Evolutionary conservation across 2,329 filamentous ascomycete species (phyloP).

Genomic region (Conoideocrella luteorostrata): DNA sequence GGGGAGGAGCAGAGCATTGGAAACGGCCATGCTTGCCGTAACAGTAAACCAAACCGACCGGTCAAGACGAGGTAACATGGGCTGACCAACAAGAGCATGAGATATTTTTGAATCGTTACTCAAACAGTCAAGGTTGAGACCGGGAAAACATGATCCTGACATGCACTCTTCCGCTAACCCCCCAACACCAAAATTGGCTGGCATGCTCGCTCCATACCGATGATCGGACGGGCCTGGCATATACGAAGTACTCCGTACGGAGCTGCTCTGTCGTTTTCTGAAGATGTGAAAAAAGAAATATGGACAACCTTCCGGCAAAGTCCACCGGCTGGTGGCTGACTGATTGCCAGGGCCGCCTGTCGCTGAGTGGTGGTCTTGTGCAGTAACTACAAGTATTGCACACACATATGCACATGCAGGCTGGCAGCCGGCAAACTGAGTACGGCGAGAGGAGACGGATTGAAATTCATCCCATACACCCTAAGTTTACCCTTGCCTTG

Average conservation of each 20-base stretch:
- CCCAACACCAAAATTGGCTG: conserved; percentile 1
- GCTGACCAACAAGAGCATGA: not conserved
- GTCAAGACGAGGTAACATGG: not conserved
- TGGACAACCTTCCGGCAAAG: not conserved
- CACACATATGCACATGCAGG: no score
- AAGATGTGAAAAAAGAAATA: not conserved
- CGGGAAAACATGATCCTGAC: conserved; percentile 2
- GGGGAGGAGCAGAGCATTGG: not conserved
- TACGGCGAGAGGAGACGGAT: no score
- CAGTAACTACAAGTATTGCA: no score
- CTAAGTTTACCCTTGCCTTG: no score
- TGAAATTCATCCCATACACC: no score
- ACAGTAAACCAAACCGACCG: not conserved
- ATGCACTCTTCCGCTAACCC: not conserved
- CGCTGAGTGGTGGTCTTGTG: no score
- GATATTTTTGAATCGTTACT: not conserved
- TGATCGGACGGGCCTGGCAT: not conserved
- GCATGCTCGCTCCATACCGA: not conserved
- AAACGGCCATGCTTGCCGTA: not conserved
- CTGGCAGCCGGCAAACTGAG: no score
- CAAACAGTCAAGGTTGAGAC: not conserved
- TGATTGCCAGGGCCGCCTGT: not conserved
- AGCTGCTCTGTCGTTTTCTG: no score
- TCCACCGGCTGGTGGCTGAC: conserved; percentile 1
- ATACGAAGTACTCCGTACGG: no score